A percentile compares a stretch with the other conserved stretches of the same genome.
These are phyloP conservation scores for Brassica rapa DNA, from an alignment of 345 rosid species.

Conservation along the genomic window DNA sequence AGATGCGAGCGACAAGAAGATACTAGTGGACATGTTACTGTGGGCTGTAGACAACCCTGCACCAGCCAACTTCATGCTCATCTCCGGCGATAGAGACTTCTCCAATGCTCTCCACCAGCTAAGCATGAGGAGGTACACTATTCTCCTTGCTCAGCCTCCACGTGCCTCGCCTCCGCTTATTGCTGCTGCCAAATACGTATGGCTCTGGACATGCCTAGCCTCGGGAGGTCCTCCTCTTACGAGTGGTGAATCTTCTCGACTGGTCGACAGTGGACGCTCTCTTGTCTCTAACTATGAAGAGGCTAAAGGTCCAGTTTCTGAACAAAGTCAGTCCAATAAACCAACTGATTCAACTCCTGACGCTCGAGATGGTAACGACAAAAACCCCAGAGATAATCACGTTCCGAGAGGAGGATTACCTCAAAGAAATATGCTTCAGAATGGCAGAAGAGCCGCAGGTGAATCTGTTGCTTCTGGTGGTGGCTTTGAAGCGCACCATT, in stretches of 20 bases:
- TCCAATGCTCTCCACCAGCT: too few relatives aligned
- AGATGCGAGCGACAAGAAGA: neutral
- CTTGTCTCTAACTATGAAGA: conserved; percentile 25
- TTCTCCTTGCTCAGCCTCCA: conserved; percentile 87
- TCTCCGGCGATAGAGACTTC: too few relatives aligned
- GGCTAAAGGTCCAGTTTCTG: conserved; percentile 30
- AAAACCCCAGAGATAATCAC: too few relatives aligned
- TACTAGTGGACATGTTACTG: neutral
- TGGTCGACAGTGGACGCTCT: conserved; percentile 30
- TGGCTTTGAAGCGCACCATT: conserved; percentile 13
- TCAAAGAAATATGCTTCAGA: conserved; percentile 42
- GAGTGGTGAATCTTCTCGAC: conserved; percentile 45
- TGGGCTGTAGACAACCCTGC: neutral
- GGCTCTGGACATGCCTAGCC: conserved; percentile 82
- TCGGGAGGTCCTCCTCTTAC: conserved; percentile 69
- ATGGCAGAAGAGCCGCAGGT: conserved; percentile 42
- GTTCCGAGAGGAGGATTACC: too few relatives aligned
- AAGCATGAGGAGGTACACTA: conserved; percentile 48
- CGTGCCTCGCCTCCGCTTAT: conserved; percentile 72
- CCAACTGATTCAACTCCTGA: conserved; percentile 34
- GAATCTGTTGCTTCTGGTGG: conserved; percentile 53
- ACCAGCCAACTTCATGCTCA: neutral
- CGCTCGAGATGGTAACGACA: too few relatives aligned
- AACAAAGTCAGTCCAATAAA: conserved; percentile 43
- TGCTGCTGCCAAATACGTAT: conserved; percentile 79